phyloP scores from a whole-genome alignment of 164 flowering plant genomes.

The Stephania japonica region DNA sequence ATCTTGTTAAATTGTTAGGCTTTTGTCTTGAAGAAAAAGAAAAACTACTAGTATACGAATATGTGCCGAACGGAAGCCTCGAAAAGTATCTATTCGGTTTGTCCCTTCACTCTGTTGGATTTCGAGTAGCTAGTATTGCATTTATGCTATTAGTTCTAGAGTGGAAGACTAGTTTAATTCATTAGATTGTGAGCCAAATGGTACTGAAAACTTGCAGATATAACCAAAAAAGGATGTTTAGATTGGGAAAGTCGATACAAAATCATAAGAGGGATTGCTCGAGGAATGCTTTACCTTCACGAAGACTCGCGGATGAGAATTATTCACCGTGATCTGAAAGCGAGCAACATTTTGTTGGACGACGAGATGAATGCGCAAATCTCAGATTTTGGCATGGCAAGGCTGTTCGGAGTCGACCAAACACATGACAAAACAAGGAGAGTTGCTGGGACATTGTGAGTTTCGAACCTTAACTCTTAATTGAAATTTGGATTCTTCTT shows the following conservation, averaged over 20 bases:
- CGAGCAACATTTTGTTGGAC: slow-evolving; percentile 34
- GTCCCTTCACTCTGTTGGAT: neutral
- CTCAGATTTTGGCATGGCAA: slow-evolving; percentile 44
- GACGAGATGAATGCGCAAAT: slow-evolving; percentile 32
- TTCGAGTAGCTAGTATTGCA: neutral
- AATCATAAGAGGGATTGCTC: slow-evolving; percentile 17
- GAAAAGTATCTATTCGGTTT: slow-evolving; percentile 25
- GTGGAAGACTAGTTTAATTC: neutral
- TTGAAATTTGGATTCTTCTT: too few species aligned
- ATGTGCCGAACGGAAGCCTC: slow-evolving; percentile 24
- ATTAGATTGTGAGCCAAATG: too few species aligned
- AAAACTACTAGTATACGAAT: slow-evolving; percentile 26
- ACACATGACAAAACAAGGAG: slow-evolving; percentile 17
- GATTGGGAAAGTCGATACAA: slow-evolving; percentile 15
- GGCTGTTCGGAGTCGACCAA: slow-evolving; percentile 22
- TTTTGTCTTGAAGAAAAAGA: slow-evolving; percentile 17
- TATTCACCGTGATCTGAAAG: slow-evolving; percentile 39
- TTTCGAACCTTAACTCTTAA: neutral
- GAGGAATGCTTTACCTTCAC: slow-evolving; percentile 40
- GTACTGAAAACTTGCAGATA: neutral
- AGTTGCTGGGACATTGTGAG: slow-evolving; percentile 20
- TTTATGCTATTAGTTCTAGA: neutral
- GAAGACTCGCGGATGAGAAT: slow-evolving; percentile 30
- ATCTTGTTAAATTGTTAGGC: slow-evolving; percentile 27
- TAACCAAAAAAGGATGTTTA: neutral